Evolutionary conservation across 371 early-diverging fungal species (phyloP), one percentile per base, ranked within the genome.

Genomic region (Mortierella sp.): DNA sequence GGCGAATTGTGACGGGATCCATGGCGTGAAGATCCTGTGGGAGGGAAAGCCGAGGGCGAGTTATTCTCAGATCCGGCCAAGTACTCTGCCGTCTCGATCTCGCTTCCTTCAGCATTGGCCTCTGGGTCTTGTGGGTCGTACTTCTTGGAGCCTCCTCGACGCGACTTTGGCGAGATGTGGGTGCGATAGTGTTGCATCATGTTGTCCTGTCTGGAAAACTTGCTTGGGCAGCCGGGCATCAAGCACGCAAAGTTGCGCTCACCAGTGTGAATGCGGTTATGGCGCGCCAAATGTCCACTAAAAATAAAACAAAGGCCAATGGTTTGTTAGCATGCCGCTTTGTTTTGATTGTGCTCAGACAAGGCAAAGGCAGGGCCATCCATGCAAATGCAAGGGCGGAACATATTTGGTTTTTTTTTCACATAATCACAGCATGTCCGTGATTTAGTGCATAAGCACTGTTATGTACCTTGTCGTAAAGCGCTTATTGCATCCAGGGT

Each of bases 121-220:
- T 76, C 66, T 5, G 67, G 63, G 41, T 70, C 71, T n/a, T 52
- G 66, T 26, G 61, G 64, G n/a, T 72, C 80, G 19, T 40, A 66
- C 67, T 76, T 80, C 53, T 74, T 77, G 31, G 52, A 41, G 4
- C 68, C 64, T 16, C 89, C 86, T 66, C 93, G 90, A 69, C 93
- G 89, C 44, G 93, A 92, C 80, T 92, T 93, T 22, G 94, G 90
- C 24, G 94, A 93, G 88, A 93, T 89, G 76, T 95, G 96, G 16
- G 95, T 94, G n/a, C 94, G 92, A 80, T 94, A 95, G 70, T 96
- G 97, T 78, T 96, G 96, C 93, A 95, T 94, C 95, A 96, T 96
- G 79, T 96, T 95, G 80, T 96, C 96, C 73, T 95, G 94, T 53
- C 98, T 91, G 66, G 96, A 94, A 84, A 98, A 98, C 61, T 91